Conservation (phyloP, 441 rosid species). For the Corymbia calophylla region DNA sequence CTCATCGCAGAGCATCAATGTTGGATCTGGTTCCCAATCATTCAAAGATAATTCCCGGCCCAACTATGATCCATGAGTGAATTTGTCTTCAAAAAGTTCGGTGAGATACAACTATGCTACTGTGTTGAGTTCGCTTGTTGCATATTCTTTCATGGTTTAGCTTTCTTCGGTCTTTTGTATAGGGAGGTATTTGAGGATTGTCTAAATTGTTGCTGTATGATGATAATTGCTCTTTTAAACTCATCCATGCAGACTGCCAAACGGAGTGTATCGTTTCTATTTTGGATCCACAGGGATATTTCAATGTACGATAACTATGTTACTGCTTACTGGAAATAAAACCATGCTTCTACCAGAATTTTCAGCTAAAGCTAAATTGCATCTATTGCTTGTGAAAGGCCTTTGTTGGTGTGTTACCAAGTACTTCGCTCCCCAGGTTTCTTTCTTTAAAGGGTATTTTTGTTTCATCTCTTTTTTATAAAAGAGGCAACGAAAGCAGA, state of each 20-base stretch:
- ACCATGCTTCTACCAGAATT: background rate
- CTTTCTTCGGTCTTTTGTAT: background rate
- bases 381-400: background rate
- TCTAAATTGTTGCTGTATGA: background rate
- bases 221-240: background rate
- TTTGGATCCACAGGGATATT: background rate
- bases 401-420: background rate
- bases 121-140: background rate
- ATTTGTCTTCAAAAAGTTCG: background rate
- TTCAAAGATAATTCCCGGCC: slow-evolving; percentile 30
- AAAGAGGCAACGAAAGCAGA: background rate
- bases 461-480: background rate
- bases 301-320: background rate
- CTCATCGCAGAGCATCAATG: slow-evolving; percentile 6
- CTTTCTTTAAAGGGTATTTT: background rate
- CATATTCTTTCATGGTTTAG: background rate
- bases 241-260: background rate
- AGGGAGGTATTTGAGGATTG: background rate
- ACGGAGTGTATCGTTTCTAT: background rate
- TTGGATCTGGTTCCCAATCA: slow-evolving; percentile 31
- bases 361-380: background rate
- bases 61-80: slow-evolving; percentile 25
- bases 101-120: background rate
- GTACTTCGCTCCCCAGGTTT: background rate
- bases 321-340: background rate